Base-by-base conservation (phyloP, 768 basidiomycete genomes). In the Boletus vinaceobasis region DNA sequence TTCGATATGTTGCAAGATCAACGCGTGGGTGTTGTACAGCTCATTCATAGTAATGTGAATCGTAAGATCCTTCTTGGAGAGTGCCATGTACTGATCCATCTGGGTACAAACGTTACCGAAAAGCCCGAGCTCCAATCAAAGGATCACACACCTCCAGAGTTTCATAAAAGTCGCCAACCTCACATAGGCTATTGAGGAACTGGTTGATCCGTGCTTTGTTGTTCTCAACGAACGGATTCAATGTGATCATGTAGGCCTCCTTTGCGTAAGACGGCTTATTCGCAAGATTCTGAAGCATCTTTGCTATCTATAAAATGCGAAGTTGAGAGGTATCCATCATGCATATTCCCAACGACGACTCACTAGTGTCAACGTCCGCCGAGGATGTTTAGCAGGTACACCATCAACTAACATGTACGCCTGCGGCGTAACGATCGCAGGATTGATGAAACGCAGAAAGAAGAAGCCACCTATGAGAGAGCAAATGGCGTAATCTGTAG, bases 61-160 rank as follows among this genome's bases (percentile, higher is more conserved):
- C 79, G 89, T 86, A 55, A 98, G 79, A 69, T 98, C 97, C 74
- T 98, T 98, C 82, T 99, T 99, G 55, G 95, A 98, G 53, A 99
- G 77, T 9, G 97, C 97, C 94, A 99, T 98, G 72, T 99, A 99
- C 78, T 98, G 97, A 74, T 99, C 97, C 88, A 98, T 96, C 96
- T 97, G 61, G 14, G 27, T 14, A n/a, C 33, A 50, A 32, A 48
- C 32, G 44, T 52, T 1, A 37, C 48, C 39, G 32, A 36, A 21
- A 15, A 1, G 42, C 11, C n/a, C 3, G 32, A 9, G 32, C 23
- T 15, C 8, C 5, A 14, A 40, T 26, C 9, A 19, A 38, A 39
- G 21, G 23, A 51, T 15, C 23, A 70, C 80, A 43, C 57, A 93
- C 94, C 87, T 99, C 97, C 38, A 99, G 79, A 11, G 95, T 94